phyloP scores from a whole-genome alignment of 306 rosid species.

The Begonia peltatifolia region DNA sequence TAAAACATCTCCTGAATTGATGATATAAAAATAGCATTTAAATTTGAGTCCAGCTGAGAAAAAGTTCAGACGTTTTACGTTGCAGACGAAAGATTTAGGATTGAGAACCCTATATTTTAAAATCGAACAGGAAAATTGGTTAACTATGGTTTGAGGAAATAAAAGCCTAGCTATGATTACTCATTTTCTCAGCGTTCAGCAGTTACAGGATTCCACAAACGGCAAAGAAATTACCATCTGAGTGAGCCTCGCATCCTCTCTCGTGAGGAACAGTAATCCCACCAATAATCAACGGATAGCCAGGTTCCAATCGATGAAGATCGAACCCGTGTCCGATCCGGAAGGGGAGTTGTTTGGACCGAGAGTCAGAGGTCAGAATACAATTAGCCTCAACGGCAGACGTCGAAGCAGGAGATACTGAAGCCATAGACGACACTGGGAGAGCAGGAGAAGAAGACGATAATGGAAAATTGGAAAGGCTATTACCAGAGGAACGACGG shows the following conservation, averaged over 20 bases:
- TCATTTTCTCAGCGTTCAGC: conserved; percentile 1
- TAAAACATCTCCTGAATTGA: conserved; percentile 67
- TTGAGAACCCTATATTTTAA: too few species aligned
- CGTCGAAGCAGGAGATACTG: conserved; percentile 23
- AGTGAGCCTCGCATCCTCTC: conserved; percentile 93
- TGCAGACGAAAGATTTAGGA: too few species aligned
- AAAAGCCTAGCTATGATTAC: too few species aligned
- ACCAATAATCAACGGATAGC: conserved; percentile 88
- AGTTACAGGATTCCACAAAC: too few species aligned
- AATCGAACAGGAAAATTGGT: too few species aligned
- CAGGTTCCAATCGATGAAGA: conserved; percentile 84
- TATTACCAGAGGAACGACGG: conserved; percentile 3
- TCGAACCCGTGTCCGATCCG: conserved; percentile 94
- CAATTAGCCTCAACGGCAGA: conserved; percentile 23
- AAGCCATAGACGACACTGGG: conserved; percentile 2
- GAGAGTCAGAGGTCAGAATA: conserved; percentile 20
- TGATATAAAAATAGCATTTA: conserved; percentile 4
- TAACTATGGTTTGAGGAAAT: too few species aligned
- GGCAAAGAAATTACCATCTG: conserved; percentile 48
- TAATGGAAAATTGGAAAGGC: neutral
- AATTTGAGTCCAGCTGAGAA: neutral
- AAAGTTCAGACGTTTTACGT: too few species aligned
- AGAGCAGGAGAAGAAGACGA: neutral
- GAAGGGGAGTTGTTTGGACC: conserved; percentile 58
- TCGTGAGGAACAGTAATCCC: conserved; percentile 88